phyloP scores from a whole-genome alignment of 306 rosid genomes.

The Sechiopsis laciniata region DNA sequence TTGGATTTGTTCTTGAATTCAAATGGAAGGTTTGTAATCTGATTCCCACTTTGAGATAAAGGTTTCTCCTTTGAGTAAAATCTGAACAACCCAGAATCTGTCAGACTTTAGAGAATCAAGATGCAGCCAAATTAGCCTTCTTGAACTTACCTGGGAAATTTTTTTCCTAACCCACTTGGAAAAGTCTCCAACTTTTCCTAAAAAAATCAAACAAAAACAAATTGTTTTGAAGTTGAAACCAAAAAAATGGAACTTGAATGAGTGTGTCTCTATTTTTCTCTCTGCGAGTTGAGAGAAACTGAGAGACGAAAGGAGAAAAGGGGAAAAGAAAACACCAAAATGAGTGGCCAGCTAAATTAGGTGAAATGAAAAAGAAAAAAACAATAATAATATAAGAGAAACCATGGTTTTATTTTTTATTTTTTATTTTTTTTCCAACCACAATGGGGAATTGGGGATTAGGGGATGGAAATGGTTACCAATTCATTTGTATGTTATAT shows the following conservation, averaged over 20 bases:
- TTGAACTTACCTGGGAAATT: neutral
- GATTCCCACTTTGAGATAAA: no score
- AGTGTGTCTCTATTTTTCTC: no score
- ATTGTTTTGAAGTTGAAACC: no score
- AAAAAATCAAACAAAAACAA: constrained; percentile 12
- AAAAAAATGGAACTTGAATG: no score
- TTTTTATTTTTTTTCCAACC: no score
- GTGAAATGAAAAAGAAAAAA: constrained; percentile 10
- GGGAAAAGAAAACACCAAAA: constrained; percentile 32
- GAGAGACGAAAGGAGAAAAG: constrained; percentile 8
- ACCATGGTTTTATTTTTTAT: no score
- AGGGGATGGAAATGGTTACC: no score
- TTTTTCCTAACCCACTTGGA: neutral
- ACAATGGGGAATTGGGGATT: no score
- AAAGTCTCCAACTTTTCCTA: neutral
- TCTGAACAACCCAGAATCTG: constrained; percentile 18
- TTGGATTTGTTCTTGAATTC: neutral
- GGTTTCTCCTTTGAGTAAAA: neutral
- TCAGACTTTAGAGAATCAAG: neutral
- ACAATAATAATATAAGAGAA: no score
- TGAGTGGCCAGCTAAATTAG: constrained; percentile 78
- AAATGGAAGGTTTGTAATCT: neutral
- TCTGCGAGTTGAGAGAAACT: neutral
- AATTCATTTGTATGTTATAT: no score
- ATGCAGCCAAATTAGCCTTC: constrained; percentile 6